Conservation (phyloP, 1,139 yeast genomes). For the Eremothecium gossypii region DNA sequence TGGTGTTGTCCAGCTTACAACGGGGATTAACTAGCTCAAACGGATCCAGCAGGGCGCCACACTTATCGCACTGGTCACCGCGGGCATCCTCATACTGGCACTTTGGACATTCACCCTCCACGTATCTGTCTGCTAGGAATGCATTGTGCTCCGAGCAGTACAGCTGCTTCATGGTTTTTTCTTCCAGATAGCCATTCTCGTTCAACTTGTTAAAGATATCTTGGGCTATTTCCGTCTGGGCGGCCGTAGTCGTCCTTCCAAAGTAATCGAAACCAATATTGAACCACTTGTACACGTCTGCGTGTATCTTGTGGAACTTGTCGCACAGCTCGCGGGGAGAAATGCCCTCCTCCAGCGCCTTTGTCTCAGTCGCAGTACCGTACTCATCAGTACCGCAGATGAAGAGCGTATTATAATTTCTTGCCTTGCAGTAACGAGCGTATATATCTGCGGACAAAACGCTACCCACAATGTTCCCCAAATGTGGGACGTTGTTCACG, state of each 20-base stretch:
- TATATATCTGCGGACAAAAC: conserved; percentile 92
- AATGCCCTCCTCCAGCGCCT: conserved; percentile 87
- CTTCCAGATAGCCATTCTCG: conserved; percentile 72
- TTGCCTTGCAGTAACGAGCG: conserved; percentile 79
- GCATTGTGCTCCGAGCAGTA: conserved; percentile 88
- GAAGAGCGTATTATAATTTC: conserved; percentile 78
- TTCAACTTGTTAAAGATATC: conserved; percentile 72
- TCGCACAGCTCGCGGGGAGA: conserved; percentile 84
- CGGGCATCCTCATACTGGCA: conserved; percentile 94
- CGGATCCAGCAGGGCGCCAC: conserved; percentile 85
- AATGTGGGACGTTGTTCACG: conserved; percentile 95
- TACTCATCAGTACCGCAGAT: conserved; percentile 98
- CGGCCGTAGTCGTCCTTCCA: conserved; percentile 89
- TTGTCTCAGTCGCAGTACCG: conserved; percentile 98
- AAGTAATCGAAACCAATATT: conserved; percentile 89
- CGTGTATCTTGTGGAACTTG: conserved; percentile 78
- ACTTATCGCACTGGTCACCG: conserved; percentile 98
- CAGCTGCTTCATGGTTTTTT: conserved; percentile 78
- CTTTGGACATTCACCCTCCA: conserved; percentile 95
- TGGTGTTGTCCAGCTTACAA: conserved; percentile 80
- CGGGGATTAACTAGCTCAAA: conserved; percentile 89
- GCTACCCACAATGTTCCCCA: conserved; percentile 93
- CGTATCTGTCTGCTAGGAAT: conserved; percentile 91
- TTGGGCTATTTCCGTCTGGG: conserved; percentile 94
- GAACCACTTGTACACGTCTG: conserved; percentile 92